Conservation (phyloP, 2,329 filamentous ascomycete species). For the Geosmithia flava region DNA sequence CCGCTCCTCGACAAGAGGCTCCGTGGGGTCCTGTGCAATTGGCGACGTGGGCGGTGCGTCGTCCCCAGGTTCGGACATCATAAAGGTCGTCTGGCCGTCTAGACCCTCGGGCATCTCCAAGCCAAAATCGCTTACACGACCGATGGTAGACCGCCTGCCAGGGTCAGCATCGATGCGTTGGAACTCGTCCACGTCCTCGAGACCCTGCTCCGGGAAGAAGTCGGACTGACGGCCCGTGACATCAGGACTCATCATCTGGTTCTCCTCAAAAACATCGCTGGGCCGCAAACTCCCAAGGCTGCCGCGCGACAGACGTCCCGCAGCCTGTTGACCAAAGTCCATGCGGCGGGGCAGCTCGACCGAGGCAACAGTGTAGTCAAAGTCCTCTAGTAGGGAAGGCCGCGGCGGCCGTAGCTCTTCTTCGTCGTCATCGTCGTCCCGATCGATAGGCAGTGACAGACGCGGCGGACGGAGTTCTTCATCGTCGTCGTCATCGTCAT, state of each 20-base stretch:
- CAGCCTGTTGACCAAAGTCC: constrained; percentile 22
- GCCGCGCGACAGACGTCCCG: constrained; percentile 33
- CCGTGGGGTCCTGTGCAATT: constrained; percentile 8
- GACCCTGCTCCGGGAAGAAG: constrained; percentile 24
- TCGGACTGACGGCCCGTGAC: constrained; percentile 33
- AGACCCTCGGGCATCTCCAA: constrained; percentile 34
- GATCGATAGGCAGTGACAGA: constrained; percentile 40
- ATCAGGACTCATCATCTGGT: constrained; percentile 20
- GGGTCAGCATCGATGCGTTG: constrained; percentile 23
- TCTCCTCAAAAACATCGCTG: constrained; percentile 35
- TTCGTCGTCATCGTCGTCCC: constrained; percentile 36
- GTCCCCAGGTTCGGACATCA: constrained; percentile 24
- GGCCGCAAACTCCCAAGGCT: constrained; percentile 40
- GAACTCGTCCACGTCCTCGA: background rate
- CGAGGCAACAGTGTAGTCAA: constrained; percentile 44
- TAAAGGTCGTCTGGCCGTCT: constrained; percentile 37
- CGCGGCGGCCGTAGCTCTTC: constrained; percentile 39
- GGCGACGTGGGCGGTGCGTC: constrained; percentile 15
- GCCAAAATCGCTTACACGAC: constrained; percentile 37
- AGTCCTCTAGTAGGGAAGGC: constrained; percentile 42
- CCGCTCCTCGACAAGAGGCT: background rate
- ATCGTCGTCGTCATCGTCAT: constrained; percentile 31
- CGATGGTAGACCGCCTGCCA: constrained; percentile 23
- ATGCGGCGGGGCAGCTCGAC: constrained; percentile 47
- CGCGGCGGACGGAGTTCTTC: constrained; percentile 39